A percentile compares a stretch with the other conserved stretches of the same genome.
Conservation (phyloP, 2,329 filamentous ascomycete species). For the Pseudofabraea citricarpa region DNA sequence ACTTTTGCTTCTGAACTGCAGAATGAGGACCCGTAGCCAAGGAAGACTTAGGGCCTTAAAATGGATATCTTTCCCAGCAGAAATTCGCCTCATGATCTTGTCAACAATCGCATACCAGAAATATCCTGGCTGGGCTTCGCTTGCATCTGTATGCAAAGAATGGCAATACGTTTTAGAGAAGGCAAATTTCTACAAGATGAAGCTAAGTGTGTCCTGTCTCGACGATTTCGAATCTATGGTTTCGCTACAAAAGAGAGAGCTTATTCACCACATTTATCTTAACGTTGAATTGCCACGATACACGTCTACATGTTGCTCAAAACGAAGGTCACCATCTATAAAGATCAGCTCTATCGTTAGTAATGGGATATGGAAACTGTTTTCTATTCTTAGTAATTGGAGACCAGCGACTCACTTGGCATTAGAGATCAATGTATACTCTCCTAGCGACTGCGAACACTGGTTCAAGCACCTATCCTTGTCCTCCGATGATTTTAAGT, state of each 20-base stretch:
- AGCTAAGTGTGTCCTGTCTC: slow-evolving; percentile 1
- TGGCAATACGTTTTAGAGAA: slow-evolving; percentile 7
- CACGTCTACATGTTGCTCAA: slow-evolving; percentile 16
- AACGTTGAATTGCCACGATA: slow-evolving; percentile 27
- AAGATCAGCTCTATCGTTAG: slow-evolving; percentile 14
- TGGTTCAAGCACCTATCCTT: slow-evolving; percentile 29
- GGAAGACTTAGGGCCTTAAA: too few species aligned
- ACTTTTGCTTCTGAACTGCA: too few species aligned
- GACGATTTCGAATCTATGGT: slow-evolving; percentile 10
- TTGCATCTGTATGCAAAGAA: slow-evolving; percentile 8
- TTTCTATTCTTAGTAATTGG: slow-evolving; percentile 28
- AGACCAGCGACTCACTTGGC: slow-evolving; percentile 18
- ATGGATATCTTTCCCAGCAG: slow-evolving; percentile 12
- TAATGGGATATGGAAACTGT: slow-evolving; percentile 22
- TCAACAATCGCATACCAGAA: slow-evolving; percentile 22
- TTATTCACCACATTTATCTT: slow-evolving; percentile 28
- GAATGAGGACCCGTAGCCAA: too few species aligned
- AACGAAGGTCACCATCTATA: neutral
- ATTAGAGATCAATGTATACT: slow-evolving; percentile 30
- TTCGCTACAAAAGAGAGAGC: slow-evolving; percentile 8
- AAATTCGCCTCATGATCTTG: slow-evolving; percentile 31
- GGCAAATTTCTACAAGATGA: slow-evolving; percentile 4
- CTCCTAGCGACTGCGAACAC: slow-evolving; percentile 30
- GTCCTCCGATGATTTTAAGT: slow-evolving; percentile 11
- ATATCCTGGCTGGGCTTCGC: slow-evolving; percentile 28